Base-by-base conservation (phyloP, 495 filamentous ascomycete species). In the Trypethelium eluteriae region DNA sequence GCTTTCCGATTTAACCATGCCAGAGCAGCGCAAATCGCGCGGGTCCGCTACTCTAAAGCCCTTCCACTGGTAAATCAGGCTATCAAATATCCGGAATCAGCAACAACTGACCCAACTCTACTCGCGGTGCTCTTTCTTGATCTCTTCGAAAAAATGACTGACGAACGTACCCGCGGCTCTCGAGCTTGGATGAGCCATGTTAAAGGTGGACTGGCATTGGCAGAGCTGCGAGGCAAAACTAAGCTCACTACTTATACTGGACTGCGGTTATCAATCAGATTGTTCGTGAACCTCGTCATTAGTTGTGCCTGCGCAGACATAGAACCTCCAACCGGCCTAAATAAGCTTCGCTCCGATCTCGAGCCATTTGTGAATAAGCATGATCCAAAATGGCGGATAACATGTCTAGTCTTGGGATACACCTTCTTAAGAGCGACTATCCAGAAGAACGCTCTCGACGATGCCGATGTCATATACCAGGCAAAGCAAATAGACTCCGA, bases 81-180 rank as follows among this genome's bases (percentile, higher is more conserved):
- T 18, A 62, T 75, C 3, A 16, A 16, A 1, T 38, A 18, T 0
- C 53, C 64, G 0, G 65, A 68, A 14, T 38, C 39, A 2, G 66
- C 67, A 7, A 62, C 38, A 6, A 66, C 56, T 34, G 72, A 75
- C 53, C 49, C 68, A 4, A 72, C 73, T 3, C 44, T 75, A 3
- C 63, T 71, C 44, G 62, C 73, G 9, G 67, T 73, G 11, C 59
- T 75, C 14, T 64, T 75, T 18, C 73, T 74, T 18, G 73, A 75
- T 53, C 71, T 75, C 2, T 75, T 72, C 59, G 72, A 74, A 61
- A 75, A 75, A 65, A 67, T 74, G 6, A 66, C 67, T 1, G 64
- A 67, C 56, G 61, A 65, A 47, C 56, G 66, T n/a, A 64, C 72
- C 12, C 14, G 46, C n/a, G 50, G 64, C 9, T 49, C 64, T 6